Evolutionary conservation across 805 yeast species (phyloP).

Genomic region (Peterozyma toletana): DNA sequence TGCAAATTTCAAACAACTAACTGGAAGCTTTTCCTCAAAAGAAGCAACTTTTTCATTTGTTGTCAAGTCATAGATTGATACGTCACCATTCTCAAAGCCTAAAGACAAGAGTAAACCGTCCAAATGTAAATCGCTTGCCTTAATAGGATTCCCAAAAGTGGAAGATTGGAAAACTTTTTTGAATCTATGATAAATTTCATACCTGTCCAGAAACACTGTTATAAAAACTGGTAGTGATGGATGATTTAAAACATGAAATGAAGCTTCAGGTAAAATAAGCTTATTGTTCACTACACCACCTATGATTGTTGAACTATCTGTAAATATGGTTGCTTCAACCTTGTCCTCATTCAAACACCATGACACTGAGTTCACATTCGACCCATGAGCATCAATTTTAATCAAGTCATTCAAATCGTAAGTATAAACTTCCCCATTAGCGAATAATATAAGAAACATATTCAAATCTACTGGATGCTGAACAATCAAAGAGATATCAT

Average conservation of each 20-base stretch:
- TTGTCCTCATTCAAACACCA: too few relatives aligned
- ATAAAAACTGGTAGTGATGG: conserved; percentile 1
- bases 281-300: too few relatives aligned
- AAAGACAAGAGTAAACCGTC: conserved; percentile 30
- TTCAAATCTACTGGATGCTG: neutral
- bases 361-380: too few relatives aligned
- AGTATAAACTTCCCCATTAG: conserved; percentile 4
- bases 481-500: conserved; percentile 1
- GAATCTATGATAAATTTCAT: neutral
- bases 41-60: conserved; percentile 28
- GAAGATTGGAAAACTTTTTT: neutral
- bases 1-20: conserved; percentile 41
- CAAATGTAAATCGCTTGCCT: conserved; percentile 20
- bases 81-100: conserved; percentile 24
- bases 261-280: too few relatives aligned
- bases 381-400: too few relatives aligned
- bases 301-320: too few relatives aligned
- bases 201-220: neutral
- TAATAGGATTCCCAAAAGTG: neutral
- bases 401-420: neutral
- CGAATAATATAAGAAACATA: neutral
- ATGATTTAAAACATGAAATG: too few relatives aligned
- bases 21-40: conserved; percentile 16
- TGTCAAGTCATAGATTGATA: conserved; percentile 32
- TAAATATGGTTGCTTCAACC: too few relatives aligned